Percentiles rank a stretch among this genome's conserved stretches.
These are phyloP conservation scores for Chloranthus sessilifolius DNA, from an alignment of 164 flowering plant genomes.

Conservation along the genomic window DNA sequence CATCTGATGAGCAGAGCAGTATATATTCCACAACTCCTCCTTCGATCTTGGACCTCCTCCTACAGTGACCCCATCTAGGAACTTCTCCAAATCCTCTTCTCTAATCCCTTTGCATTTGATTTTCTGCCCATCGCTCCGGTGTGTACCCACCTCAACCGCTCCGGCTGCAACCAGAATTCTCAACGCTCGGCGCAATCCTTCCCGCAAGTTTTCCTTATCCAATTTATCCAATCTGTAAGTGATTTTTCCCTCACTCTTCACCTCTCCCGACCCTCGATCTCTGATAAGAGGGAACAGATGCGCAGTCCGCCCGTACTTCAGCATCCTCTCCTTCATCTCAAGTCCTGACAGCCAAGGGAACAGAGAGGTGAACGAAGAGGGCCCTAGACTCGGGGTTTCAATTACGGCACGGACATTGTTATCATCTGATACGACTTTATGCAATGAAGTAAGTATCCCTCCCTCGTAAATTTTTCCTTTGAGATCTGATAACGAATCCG, in stretches of 20 bases:
- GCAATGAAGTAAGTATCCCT: slow-evolving; percentile 33
- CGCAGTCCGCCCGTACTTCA: slow-evolving; percentile 28
- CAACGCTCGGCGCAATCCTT: slow-evolving; percentile 25
- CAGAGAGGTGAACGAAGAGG: slow-evolving; percentile 25
- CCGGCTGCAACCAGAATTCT: slow-evolving; percentile 43
- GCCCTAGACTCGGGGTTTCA: slow-evolving; percentile 31
- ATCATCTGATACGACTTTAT: slow-evolving; percentile 23
- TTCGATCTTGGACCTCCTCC: slow-evolving; percentile 16
- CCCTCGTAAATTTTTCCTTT: slow-evolving; percentile 35
- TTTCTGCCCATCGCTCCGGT: slow-evolving; percentile 30
- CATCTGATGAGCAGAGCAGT: slow-evolving; percentile 38
- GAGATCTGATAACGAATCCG: slow-evolving; percentile 20
- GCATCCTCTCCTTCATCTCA: slow-evolving; percentile 30
- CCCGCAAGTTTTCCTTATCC: slow-evolving; percentile 30
- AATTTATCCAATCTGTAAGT: slow-evolving; percentile 13
- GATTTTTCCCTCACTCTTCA: slow-evolving; percentile 26
- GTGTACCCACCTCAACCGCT: slow-evolving; percentile 41
- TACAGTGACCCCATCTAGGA: slow-evolving; percentile 21
- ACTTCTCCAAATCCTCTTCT: slow-evolving; percentile 30
- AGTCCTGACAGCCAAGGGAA: slow-evolving; percentile 37
- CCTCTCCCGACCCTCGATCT: slow-evolving; percentile 35
- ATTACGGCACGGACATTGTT: slow-evolving; percentile 17
- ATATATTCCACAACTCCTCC: slow-evolving; percentile 24
- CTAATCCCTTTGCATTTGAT: slow-evolving; percentile 25
- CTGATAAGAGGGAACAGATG: slow-evolving; percentile 28